Evolutionary conservation across 139 green algal species (phyloP), one percentile per base, ranked within the genome.

Genomic region (Diplosphaera chodatii): DNA sequence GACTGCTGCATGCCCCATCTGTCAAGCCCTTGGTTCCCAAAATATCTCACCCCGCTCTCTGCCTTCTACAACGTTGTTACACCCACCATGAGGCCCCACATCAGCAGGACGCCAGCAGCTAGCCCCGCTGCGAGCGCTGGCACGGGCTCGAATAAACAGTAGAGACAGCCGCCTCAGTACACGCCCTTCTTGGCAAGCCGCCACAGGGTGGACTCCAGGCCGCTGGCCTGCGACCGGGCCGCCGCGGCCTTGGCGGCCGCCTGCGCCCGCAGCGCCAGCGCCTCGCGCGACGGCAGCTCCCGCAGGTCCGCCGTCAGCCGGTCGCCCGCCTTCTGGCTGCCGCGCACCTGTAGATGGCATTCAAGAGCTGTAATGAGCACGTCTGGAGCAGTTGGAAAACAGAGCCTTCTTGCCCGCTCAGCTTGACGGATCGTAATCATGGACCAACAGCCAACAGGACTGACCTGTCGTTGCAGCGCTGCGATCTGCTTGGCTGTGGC

Each of bases 241-340:
- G 37, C n/a, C 10, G 71, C 55, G 6, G 55, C 66, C 32, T 55
- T 41, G 29, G 70, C 28, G 22, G 80, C 80, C 6, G 69, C 63
- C 48, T 85, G 77, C 27, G 67, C 69, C 28, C 80, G 72, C 72
- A 85, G 55, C 62, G 76, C 68, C 55, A 85, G 72, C 1, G 77
- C 80, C 2, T 74, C 33, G 64, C 80, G 80, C 55, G 55, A 80
- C 40, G 79, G 73, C 22, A 85, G 72, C 64, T 72, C 55, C 21
- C 80, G 68, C 66, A 85, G 71, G 28, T 80, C 77, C n/a, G 30
- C 30, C 21, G 80, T 32, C 41, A 85, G 68, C 15, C 28, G 68
- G 67, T 63, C n/a, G 20, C 18, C 8, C 25, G 66, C 28, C 25
- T 31, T 32, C 34, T 70, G 32, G 16, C 15, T 63, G 34, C 25